Conservation (phyloP, 73 alveolate genomes). For the Paraurostyla sp. region DNA sequence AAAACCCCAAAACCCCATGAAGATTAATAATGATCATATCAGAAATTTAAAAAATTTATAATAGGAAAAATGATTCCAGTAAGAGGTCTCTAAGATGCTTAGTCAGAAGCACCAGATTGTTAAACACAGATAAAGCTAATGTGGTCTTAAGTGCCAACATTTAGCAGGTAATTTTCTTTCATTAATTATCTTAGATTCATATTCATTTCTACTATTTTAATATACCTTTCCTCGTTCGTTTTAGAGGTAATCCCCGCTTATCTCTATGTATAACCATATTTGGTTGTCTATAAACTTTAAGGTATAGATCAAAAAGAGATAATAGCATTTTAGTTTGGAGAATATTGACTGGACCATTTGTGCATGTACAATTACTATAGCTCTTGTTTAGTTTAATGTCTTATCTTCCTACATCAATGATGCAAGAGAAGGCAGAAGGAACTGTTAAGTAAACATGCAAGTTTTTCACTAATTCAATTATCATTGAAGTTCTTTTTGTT, state of each 20-base stretch:
- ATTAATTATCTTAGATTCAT: slow-evolving; percentile 2
- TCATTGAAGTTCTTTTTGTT: slow-evolving; percentile 14
- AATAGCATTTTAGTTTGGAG: slow-evolving; percentile 68
- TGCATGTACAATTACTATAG: slow-evolving; percentile 42
- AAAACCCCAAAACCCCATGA: too few relatives aligned
- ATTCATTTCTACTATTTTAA: neutral
- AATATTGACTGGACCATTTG: slow-evolving; percentile 62
- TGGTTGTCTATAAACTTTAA: neutral
- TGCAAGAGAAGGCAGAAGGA: slow-evolving; percentile 60
- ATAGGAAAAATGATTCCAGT: slow-evolving; percentile 62
- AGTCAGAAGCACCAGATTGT: slow-evolving; percentile 1
- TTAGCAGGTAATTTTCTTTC: slow-evolving; percentile 20
- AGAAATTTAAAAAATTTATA: too few relatives aligned
- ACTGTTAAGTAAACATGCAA: slow-evolving; percentile 52
- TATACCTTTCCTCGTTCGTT: slow-evolving; percentile 14
- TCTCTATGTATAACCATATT: neutral
- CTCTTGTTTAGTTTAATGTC: slow-evolving; percentile 61
- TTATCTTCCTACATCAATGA: slow-evolving; percentile 65
- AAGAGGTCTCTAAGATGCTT: slow-evolving; percentile 5
- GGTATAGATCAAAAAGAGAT: neutral
- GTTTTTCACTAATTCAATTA: neutral
- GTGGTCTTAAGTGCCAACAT: slow-evolving; percentile 54
- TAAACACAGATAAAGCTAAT: neutral
- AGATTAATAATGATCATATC: too few relatives aligned
- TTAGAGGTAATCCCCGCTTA: neutral